Conservation (phyloP, 345 rosid species). For the Eutrema yunnanense region DNA sequence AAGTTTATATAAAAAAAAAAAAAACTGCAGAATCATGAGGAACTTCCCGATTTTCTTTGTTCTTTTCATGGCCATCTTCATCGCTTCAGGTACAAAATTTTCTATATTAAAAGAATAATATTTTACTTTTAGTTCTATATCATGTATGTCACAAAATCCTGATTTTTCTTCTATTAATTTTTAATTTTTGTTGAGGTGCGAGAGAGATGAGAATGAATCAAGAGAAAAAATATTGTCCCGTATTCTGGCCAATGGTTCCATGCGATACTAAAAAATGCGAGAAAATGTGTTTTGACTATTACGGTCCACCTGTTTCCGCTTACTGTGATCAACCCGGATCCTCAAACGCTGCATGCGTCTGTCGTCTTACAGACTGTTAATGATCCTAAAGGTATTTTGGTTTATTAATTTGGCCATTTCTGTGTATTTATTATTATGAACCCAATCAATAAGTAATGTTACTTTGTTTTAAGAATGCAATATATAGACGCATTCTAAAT, state of each 20-base stretch:
- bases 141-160: background rate
- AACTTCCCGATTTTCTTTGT: background rate
- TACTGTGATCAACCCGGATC: conserved; percentile 1
- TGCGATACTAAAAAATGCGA: conserved; percentile 16
- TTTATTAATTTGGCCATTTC: background rate
- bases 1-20: background rate
- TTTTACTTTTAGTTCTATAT: background rate
- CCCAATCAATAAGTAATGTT: background rate
- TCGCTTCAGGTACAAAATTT: conserved; percentile 13
- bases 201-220: conserved; percentile 18
- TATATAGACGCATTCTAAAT: background rate
- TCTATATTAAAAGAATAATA: background rate
- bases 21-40: conserved; percentile 12
- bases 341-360: conserved; percentile 14
- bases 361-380: conserved; percentile 8
- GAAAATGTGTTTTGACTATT: conserved; percentile 4
- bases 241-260: conserved; percentile 23
- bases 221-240: background rate
- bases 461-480: background rate
- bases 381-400: background rate
- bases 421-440: background rate
- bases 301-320: conserved; percentile 8
- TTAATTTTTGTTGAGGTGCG: background rate
- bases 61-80: conserved; percentile 20
- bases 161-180: rapidly evolving